Conservation (phyloP, 2,329 filamentous ascomycete species). For the Penicillium capsulatum region DNA sequence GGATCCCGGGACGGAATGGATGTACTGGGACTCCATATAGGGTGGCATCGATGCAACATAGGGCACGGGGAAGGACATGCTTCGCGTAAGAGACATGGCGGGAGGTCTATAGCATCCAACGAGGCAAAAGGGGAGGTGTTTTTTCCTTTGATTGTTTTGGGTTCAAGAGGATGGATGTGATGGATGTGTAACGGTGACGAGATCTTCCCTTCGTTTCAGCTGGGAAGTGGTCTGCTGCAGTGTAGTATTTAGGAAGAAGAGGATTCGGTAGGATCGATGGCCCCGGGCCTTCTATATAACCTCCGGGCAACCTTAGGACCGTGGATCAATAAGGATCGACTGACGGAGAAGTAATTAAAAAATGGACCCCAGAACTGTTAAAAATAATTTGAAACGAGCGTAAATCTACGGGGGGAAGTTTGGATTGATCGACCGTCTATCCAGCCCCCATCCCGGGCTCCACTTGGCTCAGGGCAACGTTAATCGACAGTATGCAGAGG, state of each 20-base stretch:
- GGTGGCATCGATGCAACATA: neutral
- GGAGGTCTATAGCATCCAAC: neutral
- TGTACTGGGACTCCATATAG: conserved; percentile 2
- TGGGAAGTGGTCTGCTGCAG: too few species aligned
- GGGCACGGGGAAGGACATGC: conserved; percentile 1
- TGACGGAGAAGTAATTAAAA: conserved; percentile 8
- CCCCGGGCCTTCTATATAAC: conserved; percentile 7
- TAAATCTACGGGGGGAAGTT: conserved; percentile 1
- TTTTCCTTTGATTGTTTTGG: too few species aligned
- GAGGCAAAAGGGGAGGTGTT: neutral
- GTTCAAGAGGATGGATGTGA: too few species aligned
- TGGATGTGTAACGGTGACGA: too few species aligned
- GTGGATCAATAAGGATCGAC: conserved; percentile 10
- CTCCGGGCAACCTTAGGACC: neutral
- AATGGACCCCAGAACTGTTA: conserved; percentile 1
- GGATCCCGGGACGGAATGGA: neutral
- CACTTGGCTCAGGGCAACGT: neutral
- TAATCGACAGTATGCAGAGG: too few species aligned
- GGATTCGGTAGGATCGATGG: neutral
- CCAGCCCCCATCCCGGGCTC: conserved; percentile 2
- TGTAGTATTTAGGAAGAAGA: neutral
- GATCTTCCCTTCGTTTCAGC: too few species aligned
- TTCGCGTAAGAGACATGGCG: conserved; percentile 4
- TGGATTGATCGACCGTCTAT: conserved; percentile 3
- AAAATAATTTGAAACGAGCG: conserved; percentile 4